Base-by-base conservation (phyloP, 2,329 filamentous ascomycete genomes). In the Aspergillus hortae region DNA sequence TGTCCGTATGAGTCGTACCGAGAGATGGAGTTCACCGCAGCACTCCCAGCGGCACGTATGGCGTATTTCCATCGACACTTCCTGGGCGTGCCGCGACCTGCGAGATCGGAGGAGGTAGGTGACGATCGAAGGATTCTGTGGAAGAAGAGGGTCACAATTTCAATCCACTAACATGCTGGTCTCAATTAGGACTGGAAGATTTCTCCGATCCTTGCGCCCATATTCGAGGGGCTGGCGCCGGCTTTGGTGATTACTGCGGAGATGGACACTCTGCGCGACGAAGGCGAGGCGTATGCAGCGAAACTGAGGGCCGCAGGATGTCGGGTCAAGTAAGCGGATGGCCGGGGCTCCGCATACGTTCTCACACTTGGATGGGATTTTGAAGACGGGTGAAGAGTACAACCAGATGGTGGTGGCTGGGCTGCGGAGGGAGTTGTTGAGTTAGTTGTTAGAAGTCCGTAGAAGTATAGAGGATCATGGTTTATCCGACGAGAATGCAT, bases 221-320 rank as follows among this genome's bases (percentile, higher is more conserved):
- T 64, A 44, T 71, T 74, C 36, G 46, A 58, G 10, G 59, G 64
- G 42, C 53, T 75, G 30, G 71, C 72, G 10, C 70, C 71, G 4
- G 72, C 73, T 3, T 54, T 74, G 44, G 61, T 74, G 15, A 64
- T 66, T 47, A 74, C 69, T 2, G 71, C 72, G 9, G 72, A 74
- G 56, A 65, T 74, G 60, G 72, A 74, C 56, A 66, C 70, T 44
- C 60, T 74, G n/a, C 67, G 71, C 14, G 71, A 74, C 41, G 72
- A 75, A 59, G 72, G 67, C 14, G 71, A 71, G 52, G 63, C 61
- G 9, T 74, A 74, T 58, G 71, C 64, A 4, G 65, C 54, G 14
- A 74, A 71, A 51, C 54, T 75, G 52, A 61, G 64, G 51, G 65
- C 60, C 43, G 69, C 69, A 7, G 70, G 69, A 3, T 66, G 62